Base-by-base conservation (phyloP, 345 rosid genomes). In the Arabis hirsuta region DNA sequence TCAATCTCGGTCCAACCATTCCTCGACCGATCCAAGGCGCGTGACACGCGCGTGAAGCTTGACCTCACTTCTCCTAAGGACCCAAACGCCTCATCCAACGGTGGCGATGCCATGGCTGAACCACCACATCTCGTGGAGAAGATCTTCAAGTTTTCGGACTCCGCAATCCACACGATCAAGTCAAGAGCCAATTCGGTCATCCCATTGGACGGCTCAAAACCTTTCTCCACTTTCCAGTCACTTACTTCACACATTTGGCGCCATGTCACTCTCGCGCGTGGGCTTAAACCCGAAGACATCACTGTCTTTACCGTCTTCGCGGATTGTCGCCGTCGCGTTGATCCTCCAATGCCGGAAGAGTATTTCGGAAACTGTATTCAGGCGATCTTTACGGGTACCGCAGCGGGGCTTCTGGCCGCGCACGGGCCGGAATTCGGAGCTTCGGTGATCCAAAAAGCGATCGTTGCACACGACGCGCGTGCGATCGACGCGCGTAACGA, bases 311-410 rank as follows among this genome's bases (percentile, higher is more conserved):
- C 93, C 0, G 89, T 95, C 73, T 95, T 91, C 58, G 97, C 81
- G 14, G 96, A 95, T 58, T 90, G 99, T 48, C 88, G 97, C 19
- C 81, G 87, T 67, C 87, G 97, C 38, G 91, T 91, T 0, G 81
- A 88, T 56, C 99, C 96, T 11, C 90, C 92, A 0, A 72, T 91
- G 93, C 93, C 96, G 26, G 93, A 91, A 0, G 78, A 78, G 20
- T 95, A 91, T 77, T 95, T 95, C 76, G 96, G 99, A 0, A 95
- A 95, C 76, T 79, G 91, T 24, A 95, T 95, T 41, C 99, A 91
- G 65, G 99, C 97, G 6, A 84, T 95, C 45, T 95, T 90, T 87
- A 88, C 96, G 2, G 97, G 57, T 32, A 88, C 96, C 0, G 89
- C 96, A 0, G 96, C 73, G 6, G 96, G 99, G 19, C 62, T 90